Base-by-base conservation (phyloP, 768 basidiomycete species). In the Collybia nuda region DNA sequence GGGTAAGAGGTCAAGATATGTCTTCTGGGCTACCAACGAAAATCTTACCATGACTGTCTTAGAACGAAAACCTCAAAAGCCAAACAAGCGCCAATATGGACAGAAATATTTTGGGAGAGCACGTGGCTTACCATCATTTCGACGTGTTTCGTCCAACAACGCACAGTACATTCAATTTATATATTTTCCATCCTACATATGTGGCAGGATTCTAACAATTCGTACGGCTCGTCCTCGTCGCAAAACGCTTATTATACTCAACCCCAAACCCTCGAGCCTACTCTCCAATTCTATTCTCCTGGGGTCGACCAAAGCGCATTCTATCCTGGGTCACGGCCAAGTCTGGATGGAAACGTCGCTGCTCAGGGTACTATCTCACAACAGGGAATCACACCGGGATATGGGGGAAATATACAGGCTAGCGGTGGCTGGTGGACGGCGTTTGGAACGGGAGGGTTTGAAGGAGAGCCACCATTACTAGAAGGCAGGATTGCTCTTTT, bases 401-500 rank as follows among this genome's bases (percentile, higher is more conserved):
- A 82, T 59, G 81, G 82, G 3, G 89, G 92, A 24, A 85, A 78
- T 62, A 92, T 94, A 37, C 86, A 90, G 60, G 65, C 78, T 2
- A 71, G 75, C 18, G 89, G 88, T 2, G 80, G 82, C 15, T 98
- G 94, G 94, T 94, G 93, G 90, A 90, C 90, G 21, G 94, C 94
- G 28, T 96, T 98, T 73, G 93, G 94, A 26, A 93, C 93, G 1
- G 93, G 93, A 45, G 94, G 93, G 11, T 85, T 96, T 51, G 95
- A 97, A 65, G 96, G 95, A 24, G 97, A 99, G 63, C 91, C 93
- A 43, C 94, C 96, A 29, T 71, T 99, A 62, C 80, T 99, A 46
- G 86, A 99, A 83, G 96, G 96, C 93, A 56, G 59, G 76, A 69
- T 29, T 19, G 28, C 35, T 12, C 24, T 43, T 22, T 46, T 2